These are phyloP conservation scores for Neofusicoccum sp. DNA, from an alignment of 2,329 filamentous ascomycete species.

Conservation along the genomic window DNA sequence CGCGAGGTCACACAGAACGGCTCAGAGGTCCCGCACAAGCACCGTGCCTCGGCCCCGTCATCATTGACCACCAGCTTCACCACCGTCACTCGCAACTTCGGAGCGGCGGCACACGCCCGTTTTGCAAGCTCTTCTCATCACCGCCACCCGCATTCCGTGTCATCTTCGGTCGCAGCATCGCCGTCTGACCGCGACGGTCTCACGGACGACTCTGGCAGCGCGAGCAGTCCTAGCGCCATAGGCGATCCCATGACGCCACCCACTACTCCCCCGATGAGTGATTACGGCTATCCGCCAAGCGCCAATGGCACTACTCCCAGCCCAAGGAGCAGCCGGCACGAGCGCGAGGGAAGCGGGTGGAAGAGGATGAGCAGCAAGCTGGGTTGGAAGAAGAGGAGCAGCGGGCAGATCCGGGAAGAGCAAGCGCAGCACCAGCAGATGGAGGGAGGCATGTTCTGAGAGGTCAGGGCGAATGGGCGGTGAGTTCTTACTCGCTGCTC, in stretches of 20 bases:
- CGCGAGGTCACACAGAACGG: slow-evolving; percentile 23
- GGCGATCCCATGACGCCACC: slow-evolving; percentile 63
- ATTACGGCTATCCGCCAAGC: slow-evolving; percentile 23
- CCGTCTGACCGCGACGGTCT: slow-evolving; percentile 36
- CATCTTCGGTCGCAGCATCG: slow-evolving; percentile 25
- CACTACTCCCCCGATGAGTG: slow-evolving; percentile 61
- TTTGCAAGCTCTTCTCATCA: slow-evolving; percentile 31
- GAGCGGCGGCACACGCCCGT: slow-evolving; percentile 27
- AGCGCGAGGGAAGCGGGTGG: slow-evolving; percentile 36
- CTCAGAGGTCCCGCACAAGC: slow-evolving; percentile 14
- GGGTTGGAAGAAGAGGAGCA: slow-evolving; percentile 36
- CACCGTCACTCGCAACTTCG: slow-evolving; percentile 21
- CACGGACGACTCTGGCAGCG: slow-evolving; percentile 65
- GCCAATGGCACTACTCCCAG: slow-evolving; percentile 35
- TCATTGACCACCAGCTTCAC: slow-evolving; percentile 32
- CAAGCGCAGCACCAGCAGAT: slow-evolving; percentile 14
- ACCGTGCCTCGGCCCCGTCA: slow-evolving; percentile 40
- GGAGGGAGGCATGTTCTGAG: slow-evolving; percentile 19
- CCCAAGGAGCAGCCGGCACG: slow-evolving; percentile 36
- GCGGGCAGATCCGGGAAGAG: slow-evolving; percentile 15
- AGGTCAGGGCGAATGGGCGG: neutral
- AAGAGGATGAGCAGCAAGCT: slow-evolving; percentile 42
- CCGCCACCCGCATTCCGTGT: slow-evolving; percentile 14
- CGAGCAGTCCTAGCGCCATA: slow-evolving; percentile 23
- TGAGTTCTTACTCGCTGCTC: neutral